A percentile compares a stretch with the other conserved stretches of the same genome.
phyloP scores from a whole-genome alignment of 164 flowering plant genomes.

The Tetrastigma voinierianum region DNA sequence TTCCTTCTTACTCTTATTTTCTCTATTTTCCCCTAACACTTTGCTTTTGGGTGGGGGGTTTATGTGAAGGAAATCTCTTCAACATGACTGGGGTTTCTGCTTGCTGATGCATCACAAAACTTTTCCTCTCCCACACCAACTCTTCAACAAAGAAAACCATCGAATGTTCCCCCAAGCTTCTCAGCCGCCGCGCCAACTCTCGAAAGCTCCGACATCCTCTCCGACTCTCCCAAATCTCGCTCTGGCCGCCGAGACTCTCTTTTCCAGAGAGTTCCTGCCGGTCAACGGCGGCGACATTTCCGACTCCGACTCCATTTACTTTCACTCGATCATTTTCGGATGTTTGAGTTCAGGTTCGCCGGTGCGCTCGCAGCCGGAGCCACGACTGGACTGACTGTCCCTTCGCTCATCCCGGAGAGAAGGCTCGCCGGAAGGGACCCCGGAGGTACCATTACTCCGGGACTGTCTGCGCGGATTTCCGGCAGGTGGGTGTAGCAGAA shows the following conservation, averaged over 20 bases:
- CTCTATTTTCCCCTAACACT: too few species aligned
- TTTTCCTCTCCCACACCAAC: conserved; percentile 26
- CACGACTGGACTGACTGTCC: conserved; percentile 99
- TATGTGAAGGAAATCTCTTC: too few species aligned
- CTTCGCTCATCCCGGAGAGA: conserved; percentile 93
- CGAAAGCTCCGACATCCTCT: background rate
- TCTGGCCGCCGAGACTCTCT: conserved; percentile 12
- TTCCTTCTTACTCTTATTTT: background rate
- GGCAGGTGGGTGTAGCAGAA: conserved; percentile 62
- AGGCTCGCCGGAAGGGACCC: conserved; percentile 86
- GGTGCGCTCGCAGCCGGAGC: conserved; percentile 76
- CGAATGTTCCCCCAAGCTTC: conserved; percentile 53
- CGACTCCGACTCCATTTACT: conserved; percentile 50
- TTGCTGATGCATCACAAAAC: conserved; percentile 37
- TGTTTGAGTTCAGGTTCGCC: conserved; percentile 84
- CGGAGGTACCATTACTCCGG: conserved; percentile 63
- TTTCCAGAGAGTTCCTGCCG: conserved; percentile 39
- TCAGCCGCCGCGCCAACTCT: conserved; percentile 13
- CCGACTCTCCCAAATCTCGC: conserved; percentile 19
- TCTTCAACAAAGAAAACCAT: conserved; percentile 29
- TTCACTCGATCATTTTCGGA: conserved; percentile 73
- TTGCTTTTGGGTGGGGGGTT: too few species aligned
- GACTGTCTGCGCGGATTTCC: conserved; percentile 65
- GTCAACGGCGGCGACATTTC: conserved; percentile 22
- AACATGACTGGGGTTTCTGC: conserved; percentile 50